phyloP scores from a whole-genome alignment of 495 filamentous ascomycete genomes.

The Tuber borchii region DNA sequence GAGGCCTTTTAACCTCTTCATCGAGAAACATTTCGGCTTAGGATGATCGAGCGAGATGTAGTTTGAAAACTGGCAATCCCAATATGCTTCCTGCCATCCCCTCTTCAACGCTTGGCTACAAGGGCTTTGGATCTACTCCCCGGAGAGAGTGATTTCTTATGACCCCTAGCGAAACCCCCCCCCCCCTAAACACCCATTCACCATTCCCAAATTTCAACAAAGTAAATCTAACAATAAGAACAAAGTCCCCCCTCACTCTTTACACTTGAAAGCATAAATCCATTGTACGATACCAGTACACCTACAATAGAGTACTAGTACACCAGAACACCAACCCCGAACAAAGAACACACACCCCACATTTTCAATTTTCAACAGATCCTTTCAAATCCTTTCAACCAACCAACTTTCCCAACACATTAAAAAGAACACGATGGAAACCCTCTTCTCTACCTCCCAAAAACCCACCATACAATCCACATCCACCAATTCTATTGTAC shows the following conservation, averaged over 20 bases:
- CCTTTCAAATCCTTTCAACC: neutral
- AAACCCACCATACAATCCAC: neutral
- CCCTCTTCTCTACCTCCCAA: too few species aligned
- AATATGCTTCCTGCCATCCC: too few species aligned
- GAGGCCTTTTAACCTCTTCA: too few species aligned
- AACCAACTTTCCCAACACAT: neutral
- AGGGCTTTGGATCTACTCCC: too few species aligned
- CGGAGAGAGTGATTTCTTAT: neutral
- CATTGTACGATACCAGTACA: neutral
- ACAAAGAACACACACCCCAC: neutral
- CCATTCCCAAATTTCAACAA: neutral
- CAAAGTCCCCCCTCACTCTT: neutral
- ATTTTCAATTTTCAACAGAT: too few species aligned
- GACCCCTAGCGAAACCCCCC: neutral
- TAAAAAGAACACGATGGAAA: neutral
- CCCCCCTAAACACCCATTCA: neutral
- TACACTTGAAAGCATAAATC: neutral
- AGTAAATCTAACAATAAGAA: neutral
- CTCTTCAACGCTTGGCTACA: too few species aligned
- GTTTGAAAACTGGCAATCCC: too few species aligned
- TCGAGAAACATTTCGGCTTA: too few species aligned
- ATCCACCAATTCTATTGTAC: neutral
- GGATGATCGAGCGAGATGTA: too few species aligned
- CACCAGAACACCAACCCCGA: neutral
- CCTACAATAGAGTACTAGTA: neutral